Conservation (phyloP, 371 early-diverging fungal genomes). For the Mucor velutinosus region DNA sequence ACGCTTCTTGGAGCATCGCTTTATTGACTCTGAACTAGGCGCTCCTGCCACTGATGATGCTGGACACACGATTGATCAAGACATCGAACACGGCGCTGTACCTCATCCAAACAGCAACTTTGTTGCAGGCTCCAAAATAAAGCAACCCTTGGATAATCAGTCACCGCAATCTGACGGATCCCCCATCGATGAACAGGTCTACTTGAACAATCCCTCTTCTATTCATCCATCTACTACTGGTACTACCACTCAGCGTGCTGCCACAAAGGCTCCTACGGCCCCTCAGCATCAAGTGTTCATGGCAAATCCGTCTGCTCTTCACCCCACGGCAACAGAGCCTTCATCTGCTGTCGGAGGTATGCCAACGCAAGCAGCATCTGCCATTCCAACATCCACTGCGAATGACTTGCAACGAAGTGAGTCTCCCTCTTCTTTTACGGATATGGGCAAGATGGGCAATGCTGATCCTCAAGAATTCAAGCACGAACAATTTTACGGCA, state of each 20-base stretch:
- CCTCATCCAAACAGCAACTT: background rate
- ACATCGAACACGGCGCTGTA: background rate
- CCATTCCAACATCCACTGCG: background rate
- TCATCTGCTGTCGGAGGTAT: background rate
- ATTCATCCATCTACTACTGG: background rate
- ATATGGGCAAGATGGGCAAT: background rate
- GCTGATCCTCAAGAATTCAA: background rate
- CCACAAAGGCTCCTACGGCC: background rate
- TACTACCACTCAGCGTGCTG: background rate
- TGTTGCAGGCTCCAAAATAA: background rate
- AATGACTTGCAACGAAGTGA: background rate
- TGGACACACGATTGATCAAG: background rate
- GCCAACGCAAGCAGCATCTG: background rate
- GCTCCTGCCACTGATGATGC: slow-evolving; percentile 1
- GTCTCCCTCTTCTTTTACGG: background rate
- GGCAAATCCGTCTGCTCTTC: background rate
- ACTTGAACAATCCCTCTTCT: background rate
- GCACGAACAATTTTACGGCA: background rate
- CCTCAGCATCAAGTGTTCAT: background rate
- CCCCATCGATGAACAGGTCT: background rate
- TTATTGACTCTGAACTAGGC: background rate
- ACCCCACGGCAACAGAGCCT: background rate
- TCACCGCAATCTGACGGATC: background rate
- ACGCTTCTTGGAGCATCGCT: slow-evolving; percentile 3
- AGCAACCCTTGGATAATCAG: background rate